Conservation (phyloP, 805 yeast species). For the Saturnispora mendoncae region DNA sequence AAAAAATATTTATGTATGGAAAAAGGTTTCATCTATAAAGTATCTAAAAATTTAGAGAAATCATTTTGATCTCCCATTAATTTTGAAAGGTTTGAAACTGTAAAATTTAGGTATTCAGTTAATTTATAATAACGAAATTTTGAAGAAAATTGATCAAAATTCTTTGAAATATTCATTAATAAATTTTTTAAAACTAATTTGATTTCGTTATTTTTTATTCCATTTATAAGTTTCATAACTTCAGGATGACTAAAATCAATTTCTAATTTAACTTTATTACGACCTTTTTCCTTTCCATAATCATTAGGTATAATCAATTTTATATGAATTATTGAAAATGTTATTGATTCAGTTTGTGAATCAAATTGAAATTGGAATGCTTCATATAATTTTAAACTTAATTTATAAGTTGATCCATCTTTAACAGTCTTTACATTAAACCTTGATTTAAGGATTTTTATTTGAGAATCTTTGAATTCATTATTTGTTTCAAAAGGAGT, state of each 20-base stretch:
- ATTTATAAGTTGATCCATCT: constrained; percentile 23
- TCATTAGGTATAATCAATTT: constrained; percentile 28
- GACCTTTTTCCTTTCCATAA: constrained; percentile 15
- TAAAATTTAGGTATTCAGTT: constrained; percentile 27
- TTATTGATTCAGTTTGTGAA: constrained; percentile 20
- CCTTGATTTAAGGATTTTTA: constrained; percentile 24
- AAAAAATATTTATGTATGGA: not conserved
- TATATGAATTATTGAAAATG: constrained; percentile 22
- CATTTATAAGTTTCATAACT: constrained; percentile 22
- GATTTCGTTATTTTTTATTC: constrained; percentile 23
- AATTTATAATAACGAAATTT: constrained; percentile 18
- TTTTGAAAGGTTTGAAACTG: constrained; percentile 28
- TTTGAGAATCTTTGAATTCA: constrained; percentile 18
- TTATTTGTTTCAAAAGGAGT: not conserved
- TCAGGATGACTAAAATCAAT: constrained; percentile 26
- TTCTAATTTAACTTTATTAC: constrained; percentile 24
- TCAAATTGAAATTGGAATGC: constrained; percentile 27
- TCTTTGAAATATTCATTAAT: constrained; percentile 24
- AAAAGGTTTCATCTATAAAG: constrained; percentile 11
- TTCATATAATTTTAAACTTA: constrained; percentile 23
- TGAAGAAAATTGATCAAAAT: constrained; percentile 21
- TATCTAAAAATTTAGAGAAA: constrained; percentile 15
- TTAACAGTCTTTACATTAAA: constrained; percentile 16
- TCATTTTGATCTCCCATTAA: constrained; percentile 24
- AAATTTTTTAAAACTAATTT: constrained; percentile 27